Evolutionary conservation across 2,329 filamentous ascomycete species (phyloP).

Genomic region (Aspergillus sp.): DNA sequence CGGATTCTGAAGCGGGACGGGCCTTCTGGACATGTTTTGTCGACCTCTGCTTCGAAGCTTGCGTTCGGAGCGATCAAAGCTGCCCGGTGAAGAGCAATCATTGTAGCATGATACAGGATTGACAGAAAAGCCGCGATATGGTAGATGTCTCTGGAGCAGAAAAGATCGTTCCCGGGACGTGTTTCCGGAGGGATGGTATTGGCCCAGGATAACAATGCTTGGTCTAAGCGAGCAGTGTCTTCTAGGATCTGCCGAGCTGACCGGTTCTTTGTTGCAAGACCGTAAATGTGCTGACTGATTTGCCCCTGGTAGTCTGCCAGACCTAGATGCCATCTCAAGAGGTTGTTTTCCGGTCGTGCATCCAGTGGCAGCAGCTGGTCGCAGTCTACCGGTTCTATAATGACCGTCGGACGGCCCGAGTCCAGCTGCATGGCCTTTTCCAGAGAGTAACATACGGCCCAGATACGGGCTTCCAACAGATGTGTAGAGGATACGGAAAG

Average conservation of each 20-base stretch:
- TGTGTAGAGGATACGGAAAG: neutral
- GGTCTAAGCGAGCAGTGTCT: slow-evolving; percentile 13
- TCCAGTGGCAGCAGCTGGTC: neutral
- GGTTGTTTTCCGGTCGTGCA: neutral
- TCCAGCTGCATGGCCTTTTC: slow-evolving; percentile 15
- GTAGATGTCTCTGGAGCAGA: slow-evolving; percentile 5
- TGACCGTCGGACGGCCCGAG: slow-evolving; percentile 10
- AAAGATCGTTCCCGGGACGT: slow-evolving; percentile 11
- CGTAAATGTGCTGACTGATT: slow-evolving; percentile 15
- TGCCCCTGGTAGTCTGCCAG: slow-evolving; percentile 10
- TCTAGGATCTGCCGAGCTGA: slow-evolving; percentile 12
- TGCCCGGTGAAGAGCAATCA: slow-evolving; percentile 14
- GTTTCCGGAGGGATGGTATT: slow-evolving; percentile 8
- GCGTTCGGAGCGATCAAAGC: slow-evolving; percentile 11
- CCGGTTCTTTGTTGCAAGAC: neutral
- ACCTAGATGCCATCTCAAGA: slow-evolving; percentile 10
- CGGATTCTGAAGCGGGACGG: slow-evolving; percentile 9
- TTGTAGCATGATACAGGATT: slow-evolving; percentile 11
- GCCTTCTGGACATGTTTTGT: slow-evolving; percentile 7
- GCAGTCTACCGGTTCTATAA: slow-evolving; percentile 2
- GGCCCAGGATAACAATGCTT: slow-evolving; percentile 7
- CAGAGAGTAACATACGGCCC: slow-evolving; percentile 12
- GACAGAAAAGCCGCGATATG: slow-evolving; percentile 10
- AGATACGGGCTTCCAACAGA: neutral
- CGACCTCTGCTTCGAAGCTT: slow-evolving; percentile 10